These are phyloP conservation scores for Rhizoclosmatium globosum DNA, from an alignment of 192 early-diverging fungal genomes.

Conservation along the genomic window DNA sequence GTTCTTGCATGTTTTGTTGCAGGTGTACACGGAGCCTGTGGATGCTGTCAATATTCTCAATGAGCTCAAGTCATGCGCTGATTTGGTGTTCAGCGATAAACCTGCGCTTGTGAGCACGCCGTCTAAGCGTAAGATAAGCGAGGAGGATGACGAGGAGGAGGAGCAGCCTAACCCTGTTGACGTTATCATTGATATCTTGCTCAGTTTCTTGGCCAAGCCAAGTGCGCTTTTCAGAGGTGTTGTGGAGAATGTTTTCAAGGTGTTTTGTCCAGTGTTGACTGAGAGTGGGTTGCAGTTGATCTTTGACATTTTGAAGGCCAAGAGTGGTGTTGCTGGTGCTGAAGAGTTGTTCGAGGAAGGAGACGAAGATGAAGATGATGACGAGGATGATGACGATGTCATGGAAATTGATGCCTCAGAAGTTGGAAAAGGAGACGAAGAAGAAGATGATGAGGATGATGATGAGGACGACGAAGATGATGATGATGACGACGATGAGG, in stretches of 20 bases:
- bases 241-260: slow-evolving; percentile 84
- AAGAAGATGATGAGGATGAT: slow-evolving; percentile 63
- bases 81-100: slow-evolving; percentile 64
- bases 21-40: slow-evolving; percentile 69
- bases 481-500: slow-evolving; percentile 58
- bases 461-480: slow-evolving; percentile 53
- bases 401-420: slow-evolving; percentile 30
- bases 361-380: slow-evolving; percentile 61
- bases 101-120: slow-evolving; percentile 3
- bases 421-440: slow-evolving; percentile 37
- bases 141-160: slow-evolving; percentile 56
- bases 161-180: slow-evolving; percentile 85
- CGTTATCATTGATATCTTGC: slow-evolving; percentile 90
- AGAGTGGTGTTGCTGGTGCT: slow-evolving; percentile 62
- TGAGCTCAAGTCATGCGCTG: slow-evolving; percentile 81
- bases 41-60: slow-evolving; percentile 69
- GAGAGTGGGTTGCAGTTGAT: slow-evolving; percentile 79
- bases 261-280: slow-evolving; percentile 80
- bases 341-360: slow-evolving; percentile 67
- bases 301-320: slow-evolving; percentile 64
- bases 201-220: slow-evolving; percentile 87
- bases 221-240: slow-evolving; percentile 77
- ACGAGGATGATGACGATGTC: slow-evolving; percentile 57
- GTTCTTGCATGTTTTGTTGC: slow-evolving; percentile 72
- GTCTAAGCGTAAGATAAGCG: slow-evolving; percentile 35